phyloP scores from a whole-genome alignment of 371 early-diverging fungal genomes.

The Mortierella sp. region DNA sequence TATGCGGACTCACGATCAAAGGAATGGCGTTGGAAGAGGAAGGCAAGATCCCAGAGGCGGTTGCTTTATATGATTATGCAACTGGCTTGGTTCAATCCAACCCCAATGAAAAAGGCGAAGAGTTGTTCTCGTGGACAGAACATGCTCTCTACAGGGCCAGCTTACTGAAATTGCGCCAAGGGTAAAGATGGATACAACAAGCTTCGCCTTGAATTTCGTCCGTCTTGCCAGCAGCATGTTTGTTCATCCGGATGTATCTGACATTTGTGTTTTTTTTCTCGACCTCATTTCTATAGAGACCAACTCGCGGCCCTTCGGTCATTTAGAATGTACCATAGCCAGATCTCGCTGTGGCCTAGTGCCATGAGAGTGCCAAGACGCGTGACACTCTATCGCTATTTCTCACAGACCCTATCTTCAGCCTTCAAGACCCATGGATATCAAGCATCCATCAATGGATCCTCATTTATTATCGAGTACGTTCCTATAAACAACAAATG shows the following conservation, averaged over 20 bases:
- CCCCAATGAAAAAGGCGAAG: conserved; percentile 55
- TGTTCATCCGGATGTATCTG: too few species aligned
- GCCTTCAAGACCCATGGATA: conserved; percentile 32
- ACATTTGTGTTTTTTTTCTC: neutral
- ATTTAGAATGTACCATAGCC: conserved; percentile 65
- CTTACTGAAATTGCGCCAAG: conserved; percentile 61
- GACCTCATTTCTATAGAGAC: conserved; percentile 8
- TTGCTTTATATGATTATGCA: conserved; percentile 63
- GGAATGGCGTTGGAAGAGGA: conserved; percentile 67
- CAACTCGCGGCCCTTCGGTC: conserved; percentile 54
- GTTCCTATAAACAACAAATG: neutral
- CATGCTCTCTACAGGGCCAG: conserved; percentile 75
- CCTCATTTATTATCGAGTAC: conserved; percentile 19
- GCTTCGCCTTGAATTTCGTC: too few species aligned
- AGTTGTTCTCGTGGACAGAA: conserved; percentile 74
- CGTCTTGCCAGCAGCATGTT: too few species aligned
- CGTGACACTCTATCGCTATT: conserved; percentile 57
- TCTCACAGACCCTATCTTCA: conserved; percentile 44
- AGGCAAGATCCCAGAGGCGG: conserved; percentile 59
- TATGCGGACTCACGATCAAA: conserved; percentile 63
- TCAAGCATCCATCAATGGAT: conserved; percentile 14
- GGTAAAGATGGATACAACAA: conserved; percentile 51
- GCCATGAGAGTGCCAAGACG: conserved; percentile 63
- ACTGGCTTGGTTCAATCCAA: conserved; percentile 54
- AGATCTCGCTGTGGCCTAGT: conserved; percentile 56